Evolutionary conservation across 1,284 basidiomycete species (phyloP).

Genomic region (Taiwanofungus camphoratus): DNA sequence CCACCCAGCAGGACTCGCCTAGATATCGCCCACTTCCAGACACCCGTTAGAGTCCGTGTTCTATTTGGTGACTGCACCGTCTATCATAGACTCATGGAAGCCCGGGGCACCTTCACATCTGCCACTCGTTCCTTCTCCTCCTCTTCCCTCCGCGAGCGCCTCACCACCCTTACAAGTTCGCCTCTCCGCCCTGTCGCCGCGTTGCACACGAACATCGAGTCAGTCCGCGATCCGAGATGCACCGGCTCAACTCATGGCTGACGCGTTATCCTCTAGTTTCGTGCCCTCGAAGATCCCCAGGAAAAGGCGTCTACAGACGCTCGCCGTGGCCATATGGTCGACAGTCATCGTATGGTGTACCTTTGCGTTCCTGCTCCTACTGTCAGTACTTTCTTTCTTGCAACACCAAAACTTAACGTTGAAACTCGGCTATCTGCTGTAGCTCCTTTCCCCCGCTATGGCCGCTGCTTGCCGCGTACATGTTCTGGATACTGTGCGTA

Average conservation of each 20-base stretch:
- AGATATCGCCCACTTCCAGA: no score
- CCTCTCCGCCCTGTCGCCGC: conserved; percentile 55
- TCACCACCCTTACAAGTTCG: conserved; percentile 51
- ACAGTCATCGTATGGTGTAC: conserved; percentile 69
- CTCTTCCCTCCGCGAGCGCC: conserved; percentile 43
- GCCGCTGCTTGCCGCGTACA: conserved; percentile 81
- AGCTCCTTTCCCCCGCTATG: conserved; percentile 89
- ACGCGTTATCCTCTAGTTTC: conserved; percentile 40
- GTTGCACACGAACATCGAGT: conserved; percentile 65
- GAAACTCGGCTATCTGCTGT: conserved; percentile 9
- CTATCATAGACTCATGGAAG: conserved; percentile 29
- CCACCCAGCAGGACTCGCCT: no score
- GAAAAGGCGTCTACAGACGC: conserved; percentile 77
- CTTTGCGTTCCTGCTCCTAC: conserved; percentile 70
- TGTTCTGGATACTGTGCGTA: conserved; percentile 73
- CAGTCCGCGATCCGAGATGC: conserved; percentile 26
- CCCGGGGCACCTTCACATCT: conserved; percentile 25
- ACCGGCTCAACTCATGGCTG: conserved; percentile 8
- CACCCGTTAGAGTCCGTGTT: no score
- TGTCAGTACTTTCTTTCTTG: conserved; percentile 45
- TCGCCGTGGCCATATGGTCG: conserved; percentile 86
- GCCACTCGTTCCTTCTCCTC: conserved; percentile 30
- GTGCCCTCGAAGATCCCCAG: conserved; percentile 72
- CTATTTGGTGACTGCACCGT: no score
- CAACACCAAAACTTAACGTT: background rate